These are phyloP conservation scores for Monascus ruber DNA, from an alignment of 2,329 filamentous ascomycete genomes.

Conservation along the genomic window DNA sequence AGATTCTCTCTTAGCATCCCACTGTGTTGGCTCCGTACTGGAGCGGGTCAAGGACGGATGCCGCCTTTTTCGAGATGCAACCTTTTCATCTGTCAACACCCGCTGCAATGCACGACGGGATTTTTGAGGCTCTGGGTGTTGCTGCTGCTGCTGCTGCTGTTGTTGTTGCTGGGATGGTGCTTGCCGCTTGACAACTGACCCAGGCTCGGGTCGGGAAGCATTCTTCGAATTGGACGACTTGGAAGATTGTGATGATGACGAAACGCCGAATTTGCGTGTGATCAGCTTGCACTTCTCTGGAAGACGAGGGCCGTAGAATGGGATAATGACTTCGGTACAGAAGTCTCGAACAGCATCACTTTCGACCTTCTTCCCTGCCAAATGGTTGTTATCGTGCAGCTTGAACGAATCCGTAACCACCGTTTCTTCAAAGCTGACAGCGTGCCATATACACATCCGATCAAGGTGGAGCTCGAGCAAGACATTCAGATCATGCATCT, in stretches of 20 bases:
- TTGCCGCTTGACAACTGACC: constrained; percentile 19
- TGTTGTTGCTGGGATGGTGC: constrained; percentile 11
- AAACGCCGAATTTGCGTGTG: constrained; percentile 37
- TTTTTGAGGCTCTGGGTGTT: constrained; percentile 5
- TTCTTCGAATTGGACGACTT: constrained; percentile 21
- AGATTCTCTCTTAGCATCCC: constrained; percentile 29
- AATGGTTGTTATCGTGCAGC: constrained; percentile 15
- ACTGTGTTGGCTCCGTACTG: constrained; percentile 30
- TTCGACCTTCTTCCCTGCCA: constrained; percentile 23
- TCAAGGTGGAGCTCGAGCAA: constrained; percentile 38
- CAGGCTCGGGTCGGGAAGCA: constrained; percentile 17
- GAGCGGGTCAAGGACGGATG: constrained; percentile 31
- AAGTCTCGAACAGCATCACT: constrained; percentile 39
- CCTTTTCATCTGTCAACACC: constrained; percentile 35
- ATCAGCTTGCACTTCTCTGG: constrained; percentile 37
- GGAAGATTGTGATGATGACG: constrained; percentile 25
- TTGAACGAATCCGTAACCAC: constrained; percentile 16
- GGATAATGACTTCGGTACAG: constrained; percentile 39
- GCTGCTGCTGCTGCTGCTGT: constrained; percentile 12
- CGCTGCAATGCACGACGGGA: constrained; percentile 32
- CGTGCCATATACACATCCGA: constrained; percentile 41
- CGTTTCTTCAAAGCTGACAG: constrained; percentile 31
- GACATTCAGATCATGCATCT: constrained; percentile 30
- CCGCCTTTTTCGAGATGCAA: constrained; percentile 17
- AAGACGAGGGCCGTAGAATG: constrained; percentile 38